Percentiles rank a stretch among this genome's conserved stretches.
Evolutionary conservation across 768 basidiomycete species (phyloP).

Genomic region (Hygrocybe punicea): DNA sequence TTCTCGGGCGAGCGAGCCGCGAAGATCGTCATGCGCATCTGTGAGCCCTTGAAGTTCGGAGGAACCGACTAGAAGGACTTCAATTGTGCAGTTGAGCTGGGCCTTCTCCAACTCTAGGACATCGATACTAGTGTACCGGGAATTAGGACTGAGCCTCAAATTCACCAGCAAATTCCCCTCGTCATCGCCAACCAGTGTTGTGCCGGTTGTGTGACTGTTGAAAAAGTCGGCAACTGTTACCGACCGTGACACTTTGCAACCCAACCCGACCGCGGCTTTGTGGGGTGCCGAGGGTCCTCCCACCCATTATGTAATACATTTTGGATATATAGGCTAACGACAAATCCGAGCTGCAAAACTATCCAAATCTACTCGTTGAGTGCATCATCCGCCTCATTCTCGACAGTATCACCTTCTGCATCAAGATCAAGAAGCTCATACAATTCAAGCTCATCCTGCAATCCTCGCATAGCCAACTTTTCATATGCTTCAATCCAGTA

Average conservation of each 20-base stretch:
- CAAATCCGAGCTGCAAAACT: too few relatives aligned
- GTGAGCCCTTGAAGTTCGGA: constrained; percentile 22
- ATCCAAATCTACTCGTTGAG: neutral
- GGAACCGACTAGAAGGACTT: constrained; percentile 5
- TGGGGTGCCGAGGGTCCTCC: too few relatives aligned
- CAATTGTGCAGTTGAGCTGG: constrained; percentile 21
- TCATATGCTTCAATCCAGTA: constrained; percentile 4
- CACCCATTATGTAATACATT: too few relatives aligned
- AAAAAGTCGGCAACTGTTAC: too few relatives aligned
- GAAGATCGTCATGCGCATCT: constrained; percentile 26
- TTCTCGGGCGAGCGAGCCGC: constrained; percentile 28
- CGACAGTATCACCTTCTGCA: neutral
- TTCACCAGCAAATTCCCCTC: too few relatives aligned
- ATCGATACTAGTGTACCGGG: too few relatives aligned
- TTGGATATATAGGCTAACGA: too few relatives aligned
- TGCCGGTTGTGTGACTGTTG: too few relatives aligned
- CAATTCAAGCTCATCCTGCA: constrained; percentile 21
- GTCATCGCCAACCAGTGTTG: too few relatives aligned
- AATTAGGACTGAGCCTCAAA: too few relatives aligned
- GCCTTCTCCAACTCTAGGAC: constrained; percentile 29
- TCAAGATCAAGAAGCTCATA: constrained; percentile 11
- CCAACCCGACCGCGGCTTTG: too few relatives aligned
- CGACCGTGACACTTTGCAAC: too few relatives aligned
- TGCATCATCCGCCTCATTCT: neutral
- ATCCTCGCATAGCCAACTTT: constrained; percentile 6